phyloP scores from a whole-genome alignment of 192 early-diverging fungal genomes.

The Entomortierella parvispora region DNA sequence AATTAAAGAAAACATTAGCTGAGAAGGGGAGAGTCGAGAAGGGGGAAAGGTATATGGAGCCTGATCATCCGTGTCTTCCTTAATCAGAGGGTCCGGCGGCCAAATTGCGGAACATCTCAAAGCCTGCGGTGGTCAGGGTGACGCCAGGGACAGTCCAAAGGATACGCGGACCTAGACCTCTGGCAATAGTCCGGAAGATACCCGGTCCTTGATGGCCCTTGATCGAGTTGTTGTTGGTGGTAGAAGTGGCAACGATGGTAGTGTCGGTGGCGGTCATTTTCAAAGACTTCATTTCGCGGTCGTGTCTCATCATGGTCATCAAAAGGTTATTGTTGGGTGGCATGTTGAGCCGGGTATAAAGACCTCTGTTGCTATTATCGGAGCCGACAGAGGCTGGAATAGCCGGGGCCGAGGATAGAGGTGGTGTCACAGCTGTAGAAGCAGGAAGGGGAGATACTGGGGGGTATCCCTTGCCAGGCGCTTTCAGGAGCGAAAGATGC shows the following conservation, averaged over 20 bases:
- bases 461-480: not conserved
- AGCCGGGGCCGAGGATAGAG: not conserved
- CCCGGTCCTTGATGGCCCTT: not conserved
- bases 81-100: not conserved
- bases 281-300: not conserved
- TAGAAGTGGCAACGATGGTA: not conserved
- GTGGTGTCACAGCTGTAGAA: not conserved
- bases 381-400: not conserved
- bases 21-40: not conserved
- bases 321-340: no score
- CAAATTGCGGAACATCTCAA: constrained; percentile 33
- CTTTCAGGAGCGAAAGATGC: constrained; percentile 2
- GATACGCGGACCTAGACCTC: constrained; percentile 30
- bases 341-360: no score
- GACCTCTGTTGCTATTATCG: not conserved
- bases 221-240: not conserved
- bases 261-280: not conserved
- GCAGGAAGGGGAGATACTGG: constrained; percentile 1
- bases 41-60: no score
- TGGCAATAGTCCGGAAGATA: constrained; percentile 23
- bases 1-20: no score
- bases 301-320: no score
- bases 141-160: constrained; percentile 46
- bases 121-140: constrained; percentile 40
- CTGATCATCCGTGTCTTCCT: no score